Conservation (phyloP, 1,139 yeast genomes). For the Geotrichum carabidarum region DNA sequence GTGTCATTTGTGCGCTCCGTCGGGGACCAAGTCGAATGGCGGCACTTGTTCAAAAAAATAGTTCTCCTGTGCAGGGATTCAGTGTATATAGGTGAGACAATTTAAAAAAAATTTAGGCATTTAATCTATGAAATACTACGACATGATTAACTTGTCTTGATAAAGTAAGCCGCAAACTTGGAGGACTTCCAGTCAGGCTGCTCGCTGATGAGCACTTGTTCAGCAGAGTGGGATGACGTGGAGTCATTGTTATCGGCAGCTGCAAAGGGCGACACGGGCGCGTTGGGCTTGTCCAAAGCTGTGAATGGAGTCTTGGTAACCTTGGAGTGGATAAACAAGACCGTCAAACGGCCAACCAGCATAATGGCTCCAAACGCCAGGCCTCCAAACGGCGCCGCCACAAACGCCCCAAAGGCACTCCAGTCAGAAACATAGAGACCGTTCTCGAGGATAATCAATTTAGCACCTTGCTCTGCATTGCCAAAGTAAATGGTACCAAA, state of each 20-base stretch:
- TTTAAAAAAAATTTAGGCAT: too few relatives aligned
- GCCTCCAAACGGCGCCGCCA: constrained; percentile 83
- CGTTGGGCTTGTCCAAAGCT: constrained; percentile 49
- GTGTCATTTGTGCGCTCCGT: constrained; percentile 50
- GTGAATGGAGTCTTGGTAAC: constrained; percentile 47
- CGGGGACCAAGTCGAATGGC: constrained; percentile 68
- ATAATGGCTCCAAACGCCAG: constrained; percentile 52
- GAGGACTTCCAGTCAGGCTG: constrained; percentile 12
- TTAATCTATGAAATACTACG: too few relatives aligned
- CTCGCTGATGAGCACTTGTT: background rate
- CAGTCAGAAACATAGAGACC: constrained; percentile 82
- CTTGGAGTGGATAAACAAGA: constrained; percentile 40
- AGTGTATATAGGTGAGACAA: constrained; percentile 32
- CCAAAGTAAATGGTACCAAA: constrained; percentile 78
- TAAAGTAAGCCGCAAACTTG: constrained; percentile 13
- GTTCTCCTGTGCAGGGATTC: constrained; percentile 51
- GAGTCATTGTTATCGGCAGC: constrained; percentile 2
- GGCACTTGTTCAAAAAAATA: constrained; percentile 52
- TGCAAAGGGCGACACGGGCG: constrained; percentile 20
- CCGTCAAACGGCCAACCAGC: constrained; percentile 48
- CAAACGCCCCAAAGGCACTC: constrained; percentile 94
- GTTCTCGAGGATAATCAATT: constrained; percentile 62
- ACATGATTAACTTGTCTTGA: constrained; percentile 1
- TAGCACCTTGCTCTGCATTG: constrained; percentile 72
- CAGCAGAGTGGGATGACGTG: background rate